Conservation (phyloP, 2,329 filamentous ascomycete genomes). For the Beauveria bassiana region DNA sequence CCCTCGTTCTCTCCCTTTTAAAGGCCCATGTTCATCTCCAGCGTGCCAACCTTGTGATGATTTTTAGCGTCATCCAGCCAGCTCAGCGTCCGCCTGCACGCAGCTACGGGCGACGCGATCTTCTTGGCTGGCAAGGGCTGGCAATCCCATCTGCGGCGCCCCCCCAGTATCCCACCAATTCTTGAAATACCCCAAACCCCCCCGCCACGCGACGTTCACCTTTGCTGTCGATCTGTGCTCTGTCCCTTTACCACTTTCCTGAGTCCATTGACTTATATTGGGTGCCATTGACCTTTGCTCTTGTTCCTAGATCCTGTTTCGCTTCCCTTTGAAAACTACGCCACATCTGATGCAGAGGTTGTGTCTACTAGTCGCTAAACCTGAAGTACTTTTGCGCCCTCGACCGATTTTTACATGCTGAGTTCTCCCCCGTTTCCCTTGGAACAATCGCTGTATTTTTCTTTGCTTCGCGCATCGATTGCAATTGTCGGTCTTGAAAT, state of each 20-base stretch:
- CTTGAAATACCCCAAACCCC: constrained; percentile 7
- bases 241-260: neutral
- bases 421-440: neutral
- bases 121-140: neutral
- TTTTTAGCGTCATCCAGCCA: neutral
- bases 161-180: neutral
- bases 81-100: neutral
- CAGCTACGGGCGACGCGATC: neutral
- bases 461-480: neutral
- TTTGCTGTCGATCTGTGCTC: neutral
- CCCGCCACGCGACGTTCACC: neutral
- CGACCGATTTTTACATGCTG: neutral
- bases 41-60: neutral
- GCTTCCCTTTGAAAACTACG: neutral
- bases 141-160: neutral
- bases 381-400: neutral
- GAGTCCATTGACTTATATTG: neutral
- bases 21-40: neutral
- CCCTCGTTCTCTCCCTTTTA: neutral
- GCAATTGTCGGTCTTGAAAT: neutral
- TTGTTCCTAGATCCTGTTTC: neutral
- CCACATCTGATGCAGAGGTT: neutral
- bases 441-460: neutral
- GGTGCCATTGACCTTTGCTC: neutral
- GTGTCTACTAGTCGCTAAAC: neutral